Conservation (phyloP, 2,329 filamentous ascomycete genomes). For the Hymenoscyphus scutula region DNA sequence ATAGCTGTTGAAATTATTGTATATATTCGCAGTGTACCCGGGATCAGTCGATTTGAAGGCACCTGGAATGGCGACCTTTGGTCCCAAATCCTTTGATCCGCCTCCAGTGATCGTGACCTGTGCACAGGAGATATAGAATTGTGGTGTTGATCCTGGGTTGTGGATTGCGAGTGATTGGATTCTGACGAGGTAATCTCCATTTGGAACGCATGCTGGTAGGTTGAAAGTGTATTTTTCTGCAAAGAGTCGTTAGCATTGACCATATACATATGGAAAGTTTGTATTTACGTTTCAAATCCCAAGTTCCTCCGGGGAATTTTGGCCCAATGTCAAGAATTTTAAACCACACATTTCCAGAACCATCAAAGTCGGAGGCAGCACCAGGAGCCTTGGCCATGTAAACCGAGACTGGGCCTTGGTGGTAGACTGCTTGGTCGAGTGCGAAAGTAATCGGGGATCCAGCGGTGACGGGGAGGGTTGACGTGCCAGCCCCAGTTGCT, state of each 20-base stretch:
- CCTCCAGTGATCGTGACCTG: conserved; percentile 25
- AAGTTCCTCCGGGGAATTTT: conserved; percentile 26
- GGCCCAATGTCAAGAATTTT: conserved; percentile 33
- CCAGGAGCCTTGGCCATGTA: conserved; percentile 36
- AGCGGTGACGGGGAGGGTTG: conserved; percentile 28
- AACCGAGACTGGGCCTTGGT: conserved; percentile 32
- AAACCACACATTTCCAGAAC: conserved; percentile 35
- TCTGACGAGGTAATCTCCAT: conserved; percentile 40
- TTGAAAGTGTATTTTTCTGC: conserved; percentile 23
- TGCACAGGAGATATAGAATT: conserved; percentile 26
- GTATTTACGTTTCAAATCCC: conserved; percentile 20
- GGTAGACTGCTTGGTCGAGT: conserved; percentile 39
- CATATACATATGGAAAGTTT: neutral
- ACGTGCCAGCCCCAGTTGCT: conserved; percentile 13
- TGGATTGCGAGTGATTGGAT: conserved; percentile 35
- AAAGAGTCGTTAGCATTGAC: neutral
- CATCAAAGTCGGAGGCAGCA: conserved; percentile 32
- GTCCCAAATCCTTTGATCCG: conserved; percentile 21
- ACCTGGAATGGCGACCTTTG: conserved; percentile 29
- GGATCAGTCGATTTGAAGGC: conserved; percentile 21
- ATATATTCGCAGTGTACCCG: conserved; percentile 35
- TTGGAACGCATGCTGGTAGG: conserved; percentile 29
- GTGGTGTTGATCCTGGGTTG: conserved; percentile 11
- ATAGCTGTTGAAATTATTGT: conserved; percentile 29
- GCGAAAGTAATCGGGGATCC: conserved; percentile 44